Evolutionary conservation across 139 green algal genomes (phyloP), one percentile per base, ranked within the genome.

Genomic region (Eudorina sp.): DNA sequence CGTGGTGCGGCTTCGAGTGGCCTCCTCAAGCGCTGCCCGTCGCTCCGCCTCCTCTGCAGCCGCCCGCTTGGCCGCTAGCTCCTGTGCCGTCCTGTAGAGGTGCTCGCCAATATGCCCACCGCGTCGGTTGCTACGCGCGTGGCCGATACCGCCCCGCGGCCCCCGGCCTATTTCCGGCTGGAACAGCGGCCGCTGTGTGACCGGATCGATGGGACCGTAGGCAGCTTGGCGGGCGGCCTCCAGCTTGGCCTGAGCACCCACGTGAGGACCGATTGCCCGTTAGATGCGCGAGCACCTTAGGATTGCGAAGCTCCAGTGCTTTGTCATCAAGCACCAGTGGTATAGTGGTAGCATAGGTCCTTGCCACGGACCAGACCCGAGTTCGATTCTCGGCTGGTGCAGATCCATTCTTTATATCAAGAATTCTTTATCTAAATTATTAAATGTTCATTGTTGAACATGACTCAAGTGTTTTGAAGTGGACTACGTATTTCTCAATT

Each of bases 131-230:
- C 9, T 64, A 41, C 80, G 60, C 23, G 40, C 60, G 69, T 60
- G 48, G n/a, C 36, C 69, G 29, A 55, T 48, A 34, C 38, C 60
- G 64, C 78, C 34, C 5, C 80, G 51, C 0, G 95, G 93, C 19
- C 86, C 85, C 11, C 95, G 74, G 31, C 93, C 89, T 1, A 92
- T 96, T 75, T 94, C 88, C 21, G 96, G 96, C 86, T 94, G 75
- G 90, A 95, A 98, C 40, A 97, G 91, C 40, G 80, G 87, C 34
- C 84, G 91, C 53, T 93, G 92, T 0, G 96, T 97, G 68, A 58
- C 83, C 13, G 95, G 91, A 86, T 98, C 96, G 1, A 95, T 45
- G 0, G 88, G 66, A 11, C 84, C 89, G 41, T 92, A 68, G 19
- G 89, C 74, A 40, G 86, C 91, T 43, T 88, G 81, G 16, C 91